These are phyloP conservation scores for Cladosporium sp. DNA, from an alignment of 2,329 filamentous ascomycete genomes.

Conservation along the genomic window DNA sequence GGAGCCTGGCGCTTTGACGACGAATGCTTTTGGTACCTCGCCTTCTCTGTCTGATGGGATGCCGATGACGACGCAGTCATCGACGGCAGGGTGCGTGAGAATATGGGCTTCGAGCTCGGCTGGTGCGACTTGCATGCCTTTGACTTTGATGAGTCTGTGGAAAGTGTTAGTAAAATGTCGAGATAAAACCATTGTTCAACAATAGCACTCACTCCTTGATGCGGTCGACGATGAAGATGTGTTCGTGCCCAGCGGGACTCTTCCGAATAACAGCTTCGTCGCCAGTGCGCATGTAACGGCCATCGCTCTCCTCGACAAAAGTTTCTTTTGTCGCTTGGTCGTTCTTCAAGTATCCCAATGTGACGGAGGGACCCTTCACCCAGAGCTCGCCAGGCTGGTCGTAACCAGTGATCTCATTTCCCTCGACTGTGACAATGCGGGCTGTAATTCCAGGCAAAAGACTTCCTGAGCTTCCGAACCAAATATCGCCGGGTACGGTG, in stretches of 20 bases:
- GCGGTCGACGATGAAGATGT: constrained; percentile 82
- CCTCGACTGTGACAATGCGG: constrained; percentile 68
- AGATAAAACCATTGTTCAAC: too few species aligned
- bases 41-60: constrained; percentile 65
- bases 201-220: constrained; percentile 60
- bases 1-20: constrained; percentile 58
- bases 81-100: constrained; percentile 72
- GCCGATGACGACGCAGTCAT: constrained; percentile 77
- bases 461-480: constrained; percentile 71
- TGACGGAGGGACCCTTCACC: constrained; percentile 74
- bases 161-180: not conserved
- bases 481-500: constrained; percentile 64
- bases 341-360: constrained; percentile 85
- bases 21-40: constrained; percentile 65
- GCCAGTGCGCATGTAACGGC: constrained; percentile 74
- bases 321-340: constrained; percentile 73
- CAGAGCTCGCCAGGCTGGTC: constrained; percentile 79
- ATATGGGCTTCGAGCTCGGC: constrained; percentile 82
- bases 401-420: constrained; percentile 68
- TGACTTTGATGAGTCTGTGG: constrained; percentile 38
- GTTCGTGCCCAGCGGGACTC: constrained; percentile 69
- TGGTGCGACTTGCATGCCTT: constrained; percentile 81
- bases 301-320: constrained; percentile 62
- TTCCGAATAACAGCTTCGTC: constrained; percentile 76
- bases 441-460: constrained; percentile 66